A percentile compares a stretch with the other conserved stretches of the same genome.
Conservation (phyloP, 2,329 filamentous ascomycete genomes). For the Cadophora sp. region DNA sequence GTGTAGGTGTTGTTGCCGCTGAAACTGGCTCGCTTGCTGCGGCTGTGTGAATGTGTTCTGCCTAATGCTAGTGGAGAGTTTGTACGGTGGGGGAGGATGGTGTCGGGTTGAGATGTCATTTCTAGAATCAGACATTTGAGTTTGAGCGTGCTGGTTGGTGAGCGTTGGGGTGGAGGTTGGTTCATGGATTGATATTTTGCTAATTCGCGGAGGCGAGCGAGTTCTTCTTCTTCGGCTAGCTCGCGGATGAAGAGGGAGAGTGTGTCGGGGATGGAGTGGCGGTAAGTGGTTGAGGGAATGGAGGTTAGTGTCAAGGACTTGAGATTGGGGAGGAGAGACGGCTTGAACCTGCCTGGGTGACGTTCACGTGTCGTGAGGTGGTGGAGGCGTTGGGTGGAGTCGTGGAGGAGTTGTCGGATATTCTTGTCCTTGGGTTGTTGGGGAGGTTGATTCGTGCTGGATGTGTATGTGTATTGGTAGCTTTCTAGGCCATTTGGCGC, state of each 20-base stretch:
- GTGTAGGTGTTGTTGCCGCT: conserved; percentile 20
- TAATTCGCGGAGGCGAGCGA: conserved; percentile 27
- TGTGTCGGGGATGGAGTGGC: conserved; percentile 21
- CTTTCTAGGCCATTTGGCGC: conserved; percentile 22
- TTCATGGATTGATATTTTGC: conserved; percentile 4
- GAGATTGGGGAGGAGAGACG: conserved; percentile 32
- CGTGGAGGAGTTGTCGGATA: conserved; percentile 21
- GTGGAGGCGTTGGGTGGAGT: conserved; percentile 27
- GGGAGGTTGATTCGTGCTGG: conserved; percentile 8
- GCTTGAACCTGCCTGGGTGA: conserved; percentile 30
- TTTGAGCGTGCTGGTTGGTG: conserved; percentile 9
- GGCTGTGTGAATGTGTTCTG: background rate
- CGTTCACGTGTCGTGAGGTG: conserved; percentile 28
- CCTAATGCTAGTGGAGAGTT: background rate
- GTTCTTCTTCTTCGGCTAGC: conserved; percentile 34
- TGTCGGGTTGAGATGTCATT: conserved; percentile 26
- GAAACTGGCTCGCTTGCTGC: conserved; percentile 14
- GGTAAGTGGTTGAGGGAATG: conserved; percentile 27
- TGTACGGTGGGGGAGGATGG: conserved; percentile 13
- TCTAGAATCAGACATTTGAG: conserved; percentile 31
- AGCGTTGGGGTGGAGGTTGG: background rate
- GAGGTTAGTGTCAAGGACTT: conserved; percentile 30
- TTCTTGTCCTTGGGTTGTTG: conserved; percentile 19
- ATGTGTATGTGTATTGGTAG: conserved; percentile 23
- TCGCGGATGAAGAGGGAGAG: conserved; percentile 33